A percentile compares a stretch with the other conserved stretches of the same genome.
phyloP scores from a whole-genome alignment of 495 filamentous ascomycete genomes.

The Penicillium arizonense region DNA sequence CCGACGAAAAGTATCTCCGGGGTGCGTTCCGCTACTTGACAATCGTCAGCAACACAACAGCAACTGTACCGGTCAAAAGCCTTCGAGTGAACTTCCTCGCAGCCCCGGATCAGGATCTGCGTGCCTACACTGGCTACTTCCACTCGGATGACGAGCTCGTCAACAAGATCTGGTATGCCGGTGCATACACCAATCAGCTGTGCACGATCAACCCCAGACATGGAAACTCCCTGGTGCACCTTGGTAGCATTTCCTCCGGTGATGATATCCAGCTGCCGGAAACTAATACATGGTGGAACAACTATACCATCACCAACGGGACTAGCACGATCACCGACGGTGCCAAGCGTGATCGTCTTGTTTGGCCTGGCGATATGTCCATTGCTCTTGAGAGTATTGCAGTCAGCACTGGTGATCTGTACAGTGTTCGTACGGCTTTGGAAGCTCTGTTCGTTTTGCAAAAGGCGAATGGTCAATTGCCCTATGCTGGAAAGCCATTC shows the following conservation, averaged over 20 bases:
- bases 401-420: conserved; percentile 53
- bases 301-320: conserved; percentile 45
- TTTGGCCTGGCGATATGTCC: conserved; percentile 60
- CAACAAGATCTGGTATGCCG: conserved; percentile 63
- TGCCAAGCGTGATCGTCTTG: conserved; percentile 54
- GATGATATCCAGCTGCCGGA: conserved; percentile 18
- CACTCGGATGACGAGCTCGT: conserved; percentile 54
- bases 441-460: conserved; percentile 52
- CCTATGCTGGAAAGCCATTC: conserved; percentile 52
- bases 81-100: conserved; percentile 29
- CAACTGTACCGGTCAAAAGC: conserved; percentile 12
- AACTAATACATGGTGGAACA: conserved; percentile 29
- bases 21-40: conserved; percentile 48
- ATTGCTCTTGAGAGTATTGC: conserved; percentile 51
- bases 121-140: conserved; percentile 58
- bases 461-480: conserved; percentile 37
- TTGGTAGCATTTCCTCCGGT: conserved; percentile 16
- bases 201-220: conserved; percentile 51
- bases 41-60: conserved; percentile 24
- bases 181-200: conserved; percentile 59
- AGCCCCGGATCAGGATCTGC: conserved; percentile 48
- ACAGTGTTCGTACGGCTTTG: conserved; percentile 52
- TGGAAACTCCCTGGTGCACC: conserved; percentile 46
- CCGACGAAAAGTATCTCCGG: conserved; percentile 31
- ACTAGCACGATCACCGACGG: conserved; percentile 51